Evolutionary conservation across 2,329 filamentous ascomycete species (phyloP).

Genomic region (Drechslerella dactyloides): DNA sequence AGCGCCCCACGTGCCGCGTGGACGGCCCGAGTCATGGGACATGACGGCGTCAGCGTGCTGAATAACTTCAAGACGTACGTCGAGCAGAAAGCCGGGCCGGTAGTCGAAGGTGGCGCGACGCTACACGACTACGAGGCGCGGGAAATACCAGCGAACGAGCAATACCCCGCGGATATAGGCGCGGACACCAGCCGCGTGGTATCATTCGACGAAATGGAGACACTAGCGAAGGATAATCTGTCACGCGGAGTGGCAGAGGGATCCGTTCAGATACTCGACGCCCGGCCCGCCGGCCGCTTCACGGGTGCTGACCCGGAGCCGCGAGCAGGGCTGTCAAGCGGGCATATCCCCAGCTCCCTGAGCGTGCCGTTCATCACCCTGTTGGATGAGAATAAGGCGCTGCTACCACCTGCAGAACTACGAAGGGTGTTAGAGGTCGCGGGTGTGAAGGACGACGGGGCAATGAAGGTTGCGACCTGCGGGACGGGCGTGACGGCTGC

Average conservation of each 20-base stretch:
- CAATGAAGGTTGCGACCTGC: slow-evolving; percentile 80
- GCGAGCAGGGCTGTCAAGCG: slow-evolving; percentile 75
- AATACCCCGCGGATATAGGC: slow-evolving; percentile 61
- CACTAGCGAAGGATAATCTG: slow-evolving; percentile 75
- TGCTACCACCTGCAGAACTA: slow-evolving; percentile 75
- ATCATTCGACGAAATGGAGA: slow-evolving; percentile 80
- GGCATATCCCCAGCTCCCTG: slow-evolving; percentile 88
- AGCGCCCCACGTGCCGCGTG: slow-evolving; percentile 91
- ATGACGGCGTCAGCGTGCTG: slow-evolving; percentile 82
- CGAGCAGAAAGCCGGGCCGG: slow-evolving; percentile 72
- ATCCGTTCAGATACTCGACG: slow-evolving; percentile 87
- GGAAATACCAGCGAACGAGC: slow-evolving; percentile 56
- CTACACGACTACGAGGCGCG: slow-evolving; percentile 41
- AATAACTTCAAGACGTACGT: slow-evolving; percentile 98
- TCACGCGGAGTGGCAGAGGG: slow-evolving; percentile 68
- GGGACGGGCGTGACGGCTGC: slow-evolving; percentile 94
- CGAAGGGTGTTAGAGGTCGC: slow-evolving; percentile 77
- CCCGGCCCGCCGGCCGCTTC: slow-evolving; percentile 79
- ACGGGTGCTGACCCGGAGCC: slow-evolving; percentile 84
- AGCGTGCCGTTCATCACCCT: slow-evolving; percentile 80
- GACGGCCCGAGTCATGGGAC: slow-evolving; percentile 90
- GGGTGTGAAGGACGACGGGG: slow-evolving; percentile 76
- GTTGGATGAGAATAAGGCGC: slow-evolving; percentile 80
- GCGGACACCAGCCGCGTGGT: slow-evolving; percentile 71
- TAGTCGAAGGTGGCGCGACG: slow-evolving; percentile 72